Conservation (phyloP, 208 protist genomes). For the Trypanosoma boissoni region DNA sequence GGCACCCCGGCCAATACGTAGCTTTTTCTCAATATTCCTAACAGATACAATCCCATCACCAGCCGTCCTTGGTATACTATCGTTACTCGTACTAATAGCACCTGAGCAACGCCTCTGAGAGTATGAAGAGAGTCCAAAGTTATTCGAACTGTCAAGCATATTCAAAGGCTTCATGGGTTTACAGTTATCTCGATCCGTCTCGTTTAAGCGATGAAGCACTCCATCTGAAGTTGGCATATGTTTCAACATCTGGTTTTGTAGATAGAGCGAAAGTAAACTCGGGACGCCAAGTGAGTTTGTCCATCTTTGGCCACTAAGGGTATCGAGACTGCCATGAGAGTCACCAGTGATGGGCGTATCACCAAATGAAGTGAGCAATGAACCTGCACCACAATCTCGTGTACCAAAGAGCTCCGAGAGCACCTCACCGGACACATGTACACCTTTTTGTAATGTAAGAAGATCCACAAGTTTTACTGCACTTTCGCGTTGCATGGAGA, state of each 20-base stretch:
- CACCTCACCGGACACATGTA: neutral
- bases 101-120: too few species aligned
- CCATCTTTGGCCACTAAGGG: neutral
- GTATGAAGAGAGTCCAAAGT: too few species aligned
- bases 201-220: conserved; percentile 3
- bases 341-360: too few species aligned
- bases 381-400: too few species aligned
- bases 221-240: neutral
- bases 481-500: neutral
- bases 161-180: neutral
- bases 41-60: conserved; percentile 14
- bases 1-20: conserved; percentile 23
- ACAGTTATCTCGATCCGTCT: conserved; percentile 1
- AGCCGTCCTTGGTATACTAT: neutral
- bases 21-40: conserved; percentile 11
- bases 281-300: neutral
- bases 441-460: neutral
- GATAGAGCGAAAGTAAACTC: conserved; percentile 16
- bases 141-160: too few species aligned
- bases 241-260: conserved; percentile 3
- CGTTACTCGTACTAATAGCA: neutral
- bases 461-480: neutral
- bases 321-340: too few species aligned
- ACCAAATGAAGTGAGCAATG: too few species aligned
- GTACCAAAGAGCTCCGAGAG: too few species aligned